phyloP scores from a whole-genome alignment of 2,329 filamentous ascomycete species.

The Colletotrichum musae region DNA sequence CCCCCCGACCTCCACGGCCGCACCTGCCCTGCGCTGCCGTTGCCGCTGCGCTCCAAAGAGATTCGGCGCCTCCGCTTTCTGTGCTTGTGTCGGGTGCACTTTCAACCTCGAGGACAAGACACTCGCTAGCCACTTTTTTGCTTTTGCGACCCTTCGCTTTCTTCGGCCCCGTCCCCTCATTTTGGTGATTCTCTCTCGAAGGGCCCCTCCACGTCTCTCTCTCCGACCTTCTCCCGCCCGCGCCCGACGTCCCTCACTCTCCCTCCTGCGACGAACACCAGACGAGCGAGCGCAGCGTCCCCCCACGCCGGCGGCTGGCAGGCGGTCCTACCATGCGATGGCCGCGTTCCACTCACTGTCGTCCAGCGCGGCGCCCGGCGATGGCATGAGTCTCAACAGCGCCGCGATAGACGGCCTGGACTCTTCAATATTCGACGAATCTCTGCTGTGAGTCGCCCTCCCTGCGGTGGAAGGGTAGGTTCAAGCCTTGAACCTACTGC shows the following conservation, averaged over 20 bases:
- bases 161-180: slow-evolving; percentile 1
- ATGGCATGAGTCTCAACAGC: slow-evolving; percentile 62
- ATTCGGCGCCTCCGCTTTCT: slow-evolving; percentile 26
- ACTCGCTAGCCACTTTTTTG: slow-evolving; percentile 23
- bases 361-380: slow-evolving; percentile 59
- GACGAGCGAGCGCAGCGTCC: slow-evolving; percentile 33
- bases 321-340: slow-evolving; percentile 65
- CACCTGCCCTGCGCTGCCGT: neutral
- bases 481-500: no score
- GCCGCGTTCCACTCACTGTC: slow-evolving; percentile 71
- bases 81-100: slow-evolving; percentile 2
- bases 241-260: neutral
- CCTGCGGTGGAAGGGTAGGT: no score
- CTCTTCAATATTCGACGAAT: slow-evolving; percentile 67
- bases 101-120: slow-evolving; percentile 32
- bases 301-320: slow-evolving; percentile 40
- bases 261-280: slow-evolving; percentile 1
- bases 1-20: slow-evolving; percentile 29
- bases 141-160: slow-evolving; percentile 12
- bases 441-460: slow-evolving; percentile 64
- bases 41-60: slow-evolving; percentile 5
- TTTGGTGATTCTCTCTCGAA: neutral
- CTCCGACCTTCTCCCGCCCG: neutral
- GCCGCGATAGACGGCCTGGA: slow-evolving; percentile 67
- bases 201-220: neutral